Percentiles rank a stretch among this genome's conserved stretches.
These are phyloP conservation scores for Macrophomina phaseolina DNA, from an alignment of 2,329 filamentous ascomycete genomes.

Conservation along the genomic window DNA sequence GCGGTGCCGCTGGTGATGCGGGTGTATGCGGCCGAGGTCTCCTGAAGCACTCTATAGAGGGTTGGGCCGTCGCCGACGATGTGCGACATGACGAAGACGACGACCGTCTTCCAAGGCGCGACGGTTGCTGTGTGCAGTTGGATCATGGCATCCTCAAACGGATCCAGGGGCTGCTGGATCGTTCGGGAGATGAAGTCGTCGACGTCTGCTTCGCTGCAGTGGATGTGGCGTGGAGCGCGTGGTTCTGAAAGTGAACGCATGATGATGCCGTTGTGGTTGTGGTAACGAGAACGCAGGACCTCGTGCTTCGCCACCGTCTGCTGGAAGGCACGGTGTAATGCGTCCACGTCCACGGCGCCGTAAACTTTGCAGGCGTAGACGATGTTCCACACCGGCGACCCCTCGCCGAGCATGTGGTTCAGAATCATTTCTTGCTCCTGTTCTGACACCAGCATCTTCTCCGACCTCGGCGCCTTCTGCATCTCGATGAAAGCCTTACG, in stretches of 20 bases:
- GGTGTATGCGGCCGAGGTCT: not conserved
- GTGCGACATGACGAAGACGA: conserved; percentile 23
- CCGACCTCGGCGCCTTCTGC: not conserved
- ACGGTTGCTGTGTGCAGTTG: conserved; percentile 6
- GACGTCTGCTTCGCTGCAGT: not conserved
- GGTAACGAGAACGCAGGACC: conserved; percentile 20
- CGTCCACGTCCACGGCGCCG: not conserved
- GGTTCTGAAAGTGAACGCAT: not conserved
- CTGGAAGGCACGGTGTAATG: not conserved
- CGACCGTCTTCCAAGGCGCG: not conserved
- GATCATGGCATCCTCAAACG: not conserved
- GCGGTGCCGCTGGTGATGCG: not conserved
- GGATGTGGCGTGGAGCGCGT: not conserved
- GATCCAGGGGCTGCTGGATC: conserved; percentile 12
- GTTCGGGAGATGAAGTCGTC: not conserved
- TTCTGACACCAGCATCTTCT: conserved; percentile 3
- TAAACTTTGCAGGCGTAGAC: conserved; percentile 10
- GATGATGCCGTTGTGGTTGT: not conserved
- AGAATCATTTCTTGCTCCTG: conserved; percentile 12
- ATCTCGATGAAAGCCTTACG: not conserved
- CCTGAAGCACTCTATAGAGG: conserved; percentile 5
- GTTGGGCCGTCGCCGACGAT: conserved; percentile 18
- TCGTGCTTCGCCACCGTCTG: conserved; percentile 5
- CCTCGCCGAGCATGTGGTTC: not conserved
- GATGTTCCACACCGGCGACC: conserved; percentile 8